Base-by-base conservation (phyloP, 2,329 filamentous ascomycete species). In the Fusarium sp. region DNA sequence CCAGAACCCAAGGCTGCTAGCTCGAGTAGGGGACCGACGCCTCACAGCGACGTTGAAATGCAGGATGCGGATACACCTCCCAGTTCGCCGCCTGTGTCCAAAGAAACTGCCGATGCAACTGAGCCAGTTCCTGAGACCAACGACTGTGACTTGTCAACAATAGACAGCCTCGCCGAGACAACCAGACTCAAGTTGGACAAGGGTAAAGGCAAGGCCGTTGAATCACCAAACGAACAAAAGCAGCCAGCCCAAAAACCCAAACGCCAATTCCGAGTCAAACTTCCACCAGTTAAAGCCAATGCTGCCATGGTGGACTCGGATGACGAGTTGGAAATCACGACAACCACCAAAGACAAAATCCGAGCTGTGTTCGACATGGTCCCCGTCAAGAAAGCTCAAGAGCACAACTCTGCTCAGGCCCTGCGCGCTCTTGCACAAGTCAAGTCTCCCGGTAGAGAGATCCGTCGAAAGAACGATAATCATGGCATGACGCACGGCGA, bases 351-450 rank as follows among this genome's bases (percentile, higher is more conserved):
- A 68, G 83, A 81, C 75, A 89, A 83, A 69, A 75, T 90, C 26
- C 83, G 87, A 62, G 81, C 83, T n/a, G 86, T 93, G 4, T 94
- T 97, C 70, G 89, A 93, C 74, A 90, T 87, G 18, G 78, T 91
- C 4, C 91, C 90, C 0, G 81, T 83, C 51, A 89, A 86, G 75
- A 89, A 88, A 75, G 80, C 85, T n/a, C 84, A 89, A 54, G 90
- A 92, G 72, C 83, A 87, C 3, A 83, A 84, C 26, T 89, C 91
- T 0, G 82, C 95, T 63, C 85, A 90, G 26, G 87, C 86, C 18
- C 83, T 96, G n/a, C 91, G 91, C 62, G 87, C 89, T 59, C 86
- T 97, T 16, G 93, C 93, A 4, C 89, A 93, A 65, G 79, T 96
- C 23, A 86, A 85, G 54, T 91, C 90, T 8, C 90, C 86, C 51